Conservation (phyloP, 495 filamentous ascomycete species). For the Neurospora africana region DNA sequence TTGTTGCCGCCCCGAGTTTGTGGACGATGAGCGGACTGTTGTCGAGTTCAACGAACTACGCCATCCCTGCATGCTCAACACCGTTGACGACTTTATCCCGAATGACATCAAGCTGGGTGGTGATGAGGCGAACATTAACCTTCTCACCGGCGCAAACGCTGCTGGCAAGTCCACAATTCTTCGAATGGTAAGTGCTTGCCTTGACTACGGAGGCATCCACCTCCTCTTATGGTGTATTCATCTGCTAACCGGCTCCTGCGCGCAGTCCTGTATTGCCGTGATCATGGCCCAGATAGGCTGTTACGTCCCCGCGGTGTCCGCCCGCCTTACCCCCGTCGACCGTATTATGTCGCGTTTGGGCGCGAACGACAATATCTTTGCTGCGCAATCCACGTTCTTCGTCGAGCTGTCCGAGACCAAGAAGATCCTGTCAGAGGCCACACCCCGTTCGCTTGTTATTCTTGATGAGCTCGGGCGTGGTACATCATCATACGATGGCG, state of each 20-base stretch:
- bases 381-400: conserved; percentile 96
- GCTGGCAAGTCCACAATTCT: conserved; percentile 98
- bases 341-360: conserved; percentile 98
- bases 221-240: conserved; percentile 2
- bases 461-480: conserved; percentile 95
- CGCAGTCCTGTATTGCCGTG: conserved; percentile 71
- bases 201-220: background rate
- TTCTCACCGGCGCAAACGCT: conserved; percentile 94
- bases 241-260: conserved; percentile 9
- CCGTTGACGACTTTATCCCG: conserved; percentile 89
- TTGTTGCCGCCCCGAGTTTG: conserved; percentile 78
- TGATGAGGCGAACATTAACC: conserved; percentile 65
- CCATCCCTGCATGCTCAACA: conserved; percentile 86
- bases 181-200: conserved; percentile 60
- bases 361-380: conserved; percentile 98
- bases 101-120: conserved; percentile 90
- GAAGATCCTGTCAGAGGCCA: conserved; percentile 94
- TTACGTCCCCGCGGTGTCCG: conserved; percentile 75
- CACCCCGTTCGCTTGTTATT: conserved; percentile 89
- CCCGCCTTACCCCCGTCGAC: conserved; percentile 82
- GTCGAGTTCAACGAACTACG: conserved; percentile 86
- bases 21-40: conserved; percentile 72
- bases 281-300: conserved; percentile 99
- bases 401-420: conserved; percentile 96
- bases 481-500: conserved; percentile 88